Evolutionary conservation across 148 eudicot species (phyloP).

Genomic region (Agrostemma githago): DNA sequence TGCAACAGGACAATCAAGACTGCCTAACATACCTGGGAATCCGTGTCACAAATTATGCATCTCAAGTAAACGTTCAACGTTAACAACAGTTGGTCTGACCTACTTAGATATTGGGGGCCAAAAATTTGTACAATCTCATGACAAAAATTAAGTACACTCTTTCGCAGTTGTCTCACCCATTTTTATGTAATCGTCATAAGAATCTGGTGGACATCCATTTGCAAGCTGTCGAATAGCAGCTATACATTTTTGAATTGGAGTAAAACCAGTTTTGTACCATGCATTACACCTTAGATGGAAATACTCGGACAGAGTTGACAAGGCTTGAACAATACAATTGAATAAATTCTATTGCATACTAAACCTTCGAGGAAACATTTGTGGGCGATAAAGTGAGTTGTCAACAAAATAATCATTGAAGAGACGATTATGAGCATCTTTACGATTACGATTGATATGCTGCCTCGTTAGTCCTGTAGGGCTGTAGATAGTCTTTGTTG

Average conservation of each 20-base stretch:
- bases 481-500: neutral
- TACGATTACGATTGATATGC: neutral
- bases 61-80: too few species aligned
- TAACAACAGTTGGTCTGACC: neutral
- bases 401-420: neutral
- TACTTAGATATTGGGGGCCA: neutral
- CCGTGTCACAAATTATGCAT: too few species aligned
- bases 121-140: neutral
- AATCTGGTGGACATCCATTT: neutral
- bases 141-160: neutral
- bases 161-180: neutral
- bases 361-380: too few species aligned
- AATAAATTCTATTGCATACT: too few species aligned
- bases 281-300: slow-evolving; percentile 1
- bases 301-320: neutral
- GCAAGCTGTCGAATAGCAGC: slow-evolving; percentile 6
- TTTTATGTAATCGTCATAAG: neutral
- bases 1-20: too few species aligned
- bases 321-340: too few species aligned
- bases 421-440: neutral
- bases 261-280: neutral
- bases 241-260: neutral
- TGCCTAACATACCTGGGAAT: too few species aligned
- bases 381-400: neutral
- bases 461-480: neutral